A percentile compares a stretch with the other conserved stretches of the same genome.
phyloP scores from a whole-genome alignment of 495 filamentous ascomycete genomes.

The Talaromyces stipitatus region DNA sequence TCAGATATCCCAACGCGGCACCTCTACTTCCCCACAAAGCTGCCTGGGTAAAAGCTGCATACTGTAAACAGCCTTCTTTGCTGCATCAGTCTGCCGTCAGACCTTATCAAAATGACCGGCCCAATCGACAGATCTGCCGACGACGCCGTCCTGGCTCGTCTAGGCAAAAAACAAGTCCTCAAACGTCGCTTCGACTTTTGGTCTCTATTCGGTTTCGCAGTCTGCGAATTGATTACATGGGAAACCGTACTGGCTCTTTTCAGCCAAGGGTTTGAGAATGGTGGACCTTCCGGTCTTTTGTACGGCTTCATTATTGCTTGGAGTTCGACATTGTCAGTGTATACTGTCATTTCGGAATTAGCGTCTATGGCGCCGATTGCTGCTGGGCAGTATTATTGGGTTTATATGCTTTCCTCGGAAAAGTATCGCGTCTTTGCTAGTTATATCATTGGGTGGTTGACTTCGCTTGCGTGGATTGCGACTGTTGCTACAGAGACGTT shows the following conservation, averaged over 20 bases:
- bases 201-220: constrained; percentile 31
- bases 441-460: constrained; percentile 34
- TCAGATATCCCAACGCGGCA: background rate
- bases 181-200: constrained; percentile 30
- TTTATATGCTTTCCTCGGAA: constrained; percentile 28
- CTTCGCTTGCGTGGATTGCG: constrained; percentile 25
- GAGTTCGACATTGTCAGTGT: constrained; percentile 36
- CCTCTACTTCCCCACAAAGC: background rate
- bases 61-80: background rate
- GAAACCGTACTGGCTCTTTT: constrained; percentile 26
- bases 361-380: constrained; percentile 38
- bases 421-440: constrained; percentile 24
- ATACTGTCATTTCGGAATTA: constrained; percentile 38
- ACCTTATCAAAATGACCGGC: constrained; percentile 4
- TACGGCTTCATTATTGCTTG: constrained; percentile 44
- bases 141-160: constrained; percentile 20
- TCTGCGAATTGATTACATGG: constrained; percentile 30
- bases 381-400: constrained; percentile 39
- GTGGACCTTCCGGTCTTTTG: constrained; percentile 39
- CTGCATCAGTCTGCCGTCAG: no score
- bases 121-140: constrained; percentile 10
- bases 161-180: constrained; percentile 32
- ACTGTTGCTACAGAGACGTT: constrained; percentile 23
- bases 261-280: constrained; percentile 23
- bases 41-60: background rate